A percentile compares a stretch with the other conserved stretches of the same genome.
Conservation (phyloP, 2,329 filamentous ascomycete genomes). For the Ophiostoma sp. region DNA sequence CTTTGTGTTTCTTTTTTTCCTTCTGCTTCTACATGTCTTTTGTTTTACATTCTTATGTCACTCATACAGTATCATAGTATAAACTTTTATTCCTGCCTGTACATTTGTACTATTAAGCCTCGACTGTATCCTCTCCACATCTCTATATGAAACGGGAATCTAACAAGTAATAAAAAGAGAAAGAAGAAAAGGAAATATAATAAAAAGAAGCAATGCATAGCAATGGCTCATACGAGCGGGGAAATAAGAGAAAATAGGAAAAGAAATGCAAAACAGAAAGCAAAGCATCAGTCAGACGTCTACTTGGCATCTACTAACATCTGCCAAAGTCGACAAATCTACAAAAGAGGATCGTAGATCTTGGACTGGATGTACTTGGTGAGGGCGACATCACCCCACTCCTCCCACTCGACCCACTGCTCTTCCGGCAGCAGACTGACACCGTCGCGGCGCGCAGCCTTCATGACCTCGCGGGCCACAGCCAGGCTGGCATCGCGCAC, state of each 20-base stretch:
- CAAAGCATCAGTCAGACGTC: neutral
- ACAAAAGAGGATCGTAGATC: constrained; percentile 53
- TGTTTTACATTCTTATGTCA: neutral
- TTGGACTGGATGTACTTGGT: constrained; percentile 55
- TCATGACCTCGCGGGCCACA: constrained; percentile 89
- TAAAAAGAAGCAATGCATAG: constrained; percentile 6
- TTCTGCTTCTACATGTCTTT: neutral
- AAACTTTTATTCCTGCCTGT: neutral
- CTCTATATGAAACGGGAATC: constrained; percentile 6
- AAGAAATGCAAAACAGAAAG: neutral
- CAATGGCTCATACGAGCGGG: neutral
- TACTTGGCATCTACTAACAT: too few relatives aligned
- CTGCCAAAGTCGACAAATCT: neutral
- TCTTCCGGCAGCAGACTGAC: constrained; percentile 65
- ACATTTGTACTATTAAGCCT: neutral
- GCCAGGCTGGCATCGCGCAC: constrained; percentile 84
- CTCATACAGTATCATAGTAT: neutral
- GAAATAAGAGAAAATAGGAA: neutral
- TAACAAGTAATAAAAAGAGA: constrained; percentile 25
- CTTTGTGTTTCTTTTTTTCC: neutral
- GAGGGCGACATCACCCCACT: constrained; percentile 61
- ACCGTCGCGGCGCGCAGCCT: constrained; percentile 76
- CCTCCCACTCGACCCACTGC: constrained; percentile 67
- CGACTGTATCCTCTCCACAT: neutral
- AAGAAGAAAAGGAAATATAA: neutral